Evolutionary conservation across 441 rosid species (phyloP).

Genomic region (Hypseocharis bilobata): DNA sequence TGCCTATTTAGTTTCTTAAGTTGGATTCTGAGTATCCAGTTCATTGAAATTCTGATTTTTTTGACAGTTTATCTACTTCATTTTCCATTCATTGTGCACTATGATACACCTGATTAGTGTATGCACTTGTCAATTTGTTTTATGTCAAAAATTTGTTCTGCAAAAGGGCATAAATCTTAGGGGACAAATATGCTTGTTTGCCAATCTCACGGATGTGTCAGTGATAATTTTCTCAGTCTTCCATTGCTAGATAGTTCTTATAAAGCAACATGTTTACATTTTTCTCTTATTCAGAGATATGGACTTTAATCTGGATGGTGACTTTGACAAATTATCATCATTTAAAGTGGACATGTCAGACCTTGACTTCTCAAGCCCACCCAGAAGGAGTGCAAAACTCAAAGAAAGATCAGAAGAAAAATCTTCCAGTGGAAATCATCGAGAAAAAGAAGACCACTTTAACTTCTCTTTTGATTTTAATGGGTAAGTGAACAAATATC

Average conservation of each 20-base stretch:
- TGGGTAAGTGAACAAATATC: slow-evolving; percentile 37
- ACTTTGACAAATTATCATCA: slow-evolving; percentile 61
- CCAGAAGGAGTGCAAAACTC: slow-evolving; percentile 37
- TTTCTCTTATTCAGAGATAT: slow-evolving; percentile 51
- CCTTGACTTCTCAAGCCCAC: slow-evolving; percentile 63
- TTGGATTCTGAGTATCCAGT: neutral
- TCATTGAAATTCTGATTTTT: neutral
- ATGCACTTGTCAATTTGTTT: neutral
- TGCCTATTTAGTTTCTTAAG: neutral
- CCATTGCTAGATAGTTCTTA: slow-evolving; percentile 10
- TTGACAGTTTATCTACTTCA: neutral
- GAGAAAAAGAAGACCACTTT: slow-evolving; percentile 39
- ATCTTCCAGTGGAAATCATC: slow-evolving; percentile 28
- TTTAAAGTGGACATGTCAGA: slow-evolving; percentile 76
- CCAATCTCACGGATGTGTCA: slow-evolving; percentile 10
- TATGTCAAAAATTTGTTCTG: slow-evolving; percentile 12
- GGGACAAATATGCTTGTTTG: neutral
- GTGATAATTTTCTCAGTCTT: slow-evolving; percentile 1
- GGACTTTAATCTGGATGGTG: slow-evolving; percentile 68
- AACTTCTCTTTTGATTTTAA: slow-evolving; percentile 69
- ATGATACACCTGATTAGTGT: neutral
- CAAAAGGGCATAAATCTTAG: slow-evolving; percentile 4
- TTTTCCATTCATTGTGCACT: neutral
- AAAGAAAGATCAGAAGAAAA: slow-evolving; percentile 49
- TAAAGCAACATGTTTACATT: neutral